These are phyloP conservation scores for Trichoderma lentiforme DNA, from an alignment of 2,329 filamentous ascomycete genomes.

Conservation along the genomic window DNA sequence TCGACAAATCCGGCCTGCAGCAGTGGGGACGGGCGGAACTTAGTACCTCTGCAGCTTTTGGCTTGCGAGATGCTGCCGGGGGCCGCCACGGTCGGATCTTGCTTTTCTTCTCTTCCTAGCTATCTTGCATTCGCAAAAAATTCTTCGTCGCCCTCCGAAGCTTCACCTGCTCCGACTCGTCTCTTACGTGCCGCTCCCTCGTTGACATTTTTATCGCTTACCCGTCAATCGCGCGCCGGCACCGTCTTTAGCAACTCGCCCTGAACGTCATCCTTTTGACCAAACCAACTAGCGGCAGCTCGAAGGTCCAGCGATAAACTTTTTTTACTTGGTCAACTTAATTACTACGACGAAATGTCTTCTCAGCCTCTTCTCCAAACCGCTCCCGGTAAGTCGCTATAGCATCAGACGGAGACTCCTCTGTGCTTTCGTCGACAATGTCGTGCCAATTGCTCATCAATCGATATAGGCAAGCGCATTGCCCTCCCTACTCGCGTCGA, in stretches of 20 bases:
- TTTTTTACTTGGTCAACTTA: constrained; percentile 12
- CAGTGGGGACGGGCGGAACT: background rate
- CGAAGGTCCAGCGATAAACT: background rate
- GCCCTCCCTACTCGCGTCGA: constrained; percentile 96
- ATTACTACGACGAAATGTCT: constrained; percentile 61
- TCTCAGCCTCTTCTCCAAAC: constrained; percentile 94
- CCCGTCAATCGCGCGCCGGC: background rate
- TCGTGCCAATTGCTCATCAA: background rate
- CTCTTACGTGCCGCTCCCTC: background rate
- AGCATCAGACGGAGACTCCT: background rate
- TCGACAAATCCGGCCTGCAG: background rate
- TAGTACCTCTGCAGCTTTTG: constrained; percentile 1
- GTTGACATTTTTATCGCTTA: background rate
- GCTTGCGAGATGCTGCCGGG: constrained; percentile 2
- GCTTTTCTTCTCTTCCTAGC: background rate
- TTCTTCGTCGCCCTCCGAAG: background rate
- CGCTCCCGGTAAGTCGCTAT: constrained; percentile 66
- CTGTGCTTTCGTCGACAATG: background rate
- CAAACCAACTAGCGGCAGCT: background rate
- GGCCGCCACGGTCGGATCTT: background rate
- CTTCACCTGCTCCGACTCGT: background rate
- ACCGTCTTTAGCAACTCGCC: background rate
- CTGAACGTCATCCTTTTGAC: background rate
- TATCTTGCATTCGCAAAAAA: background rate
- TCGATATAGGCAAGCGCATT: constrained; percentile 84